phyloP scores from a whole-genome alignment of 2,329 filamentous ascomycete genomes.

The Trichoderma simmonsii region DNA sequence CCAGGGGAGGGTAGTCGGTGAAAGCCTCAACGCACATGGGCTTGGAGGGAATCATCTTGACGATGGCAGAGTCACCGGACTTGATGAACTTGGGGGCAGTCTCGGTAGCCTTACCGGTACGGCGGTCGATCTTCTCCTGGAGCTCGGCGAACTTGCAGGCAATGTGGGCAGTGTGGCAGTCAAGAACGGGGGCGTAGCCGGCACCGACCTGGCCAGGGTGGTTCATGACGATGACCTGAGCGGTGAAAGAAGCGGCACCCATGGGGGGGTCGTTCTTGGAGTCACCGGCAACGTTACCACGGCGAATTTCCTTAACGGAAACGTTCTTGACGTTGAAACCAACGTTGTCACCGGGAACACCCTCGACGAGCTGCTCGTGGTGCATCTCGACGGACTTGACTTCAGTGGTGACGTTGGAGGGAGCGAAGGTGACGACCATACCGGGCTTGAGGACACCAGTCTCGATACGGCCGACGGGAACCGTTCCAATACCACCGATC shows the following conservation, averaged over 20 bases:
- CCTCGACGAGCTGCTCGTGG: slow-evolving; percentile 97
- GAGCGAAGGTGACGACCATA: slow-evolving; percentile 98
- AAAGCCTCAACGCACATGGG: slow-evolving; percentile 99
- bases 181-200: slow-evolving; percentile 97
- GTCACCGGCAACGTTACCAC: slow-evolving; percentile 99
- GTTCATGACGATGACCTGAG: slow-evolving; percentile 99
- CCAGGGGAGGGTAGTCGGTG: slow-evolving; percentile 98
- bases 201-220: slow-evolving; percentile 99
- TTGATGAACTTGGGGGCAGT: slow-evolving; percentile 98
- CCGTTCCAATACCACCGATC: slow-evolving; percentile 99
- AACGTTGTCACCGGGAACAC: slow-evolving; percentile 99
- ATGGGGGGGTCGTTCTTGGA: slow-evolving; percentile 98
- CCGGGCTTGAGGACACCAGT: slow-evolving; percentile 90
- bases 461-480: slow-evolving; percentile 99
- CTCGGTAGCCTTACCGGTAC: slow-evolving; percentile 98
- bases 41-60: slow-evolving; percentile 99
- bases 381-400: slow-evolving; percentile 99
- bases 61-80: slow-evolving; percentile 99
- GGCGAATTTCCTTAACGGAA: slow-evolving; percentile 99
- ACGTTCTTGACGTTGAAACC: slow-evolving; percentile 99
- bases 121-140: slow-evolving; percentile 99
- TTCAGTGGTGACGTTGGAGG: slow-evolving; percentile 99
- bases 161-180: slow-evolving; percentile 99
- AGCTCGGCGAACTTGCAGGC: slow-evolving; percentile 99
- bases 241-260: slow-evolving; percentile 91